Evolutionary conservation across 768 basidiomycete species (phyloP).

Genomic region (Termitomyces sp.): DNA sequence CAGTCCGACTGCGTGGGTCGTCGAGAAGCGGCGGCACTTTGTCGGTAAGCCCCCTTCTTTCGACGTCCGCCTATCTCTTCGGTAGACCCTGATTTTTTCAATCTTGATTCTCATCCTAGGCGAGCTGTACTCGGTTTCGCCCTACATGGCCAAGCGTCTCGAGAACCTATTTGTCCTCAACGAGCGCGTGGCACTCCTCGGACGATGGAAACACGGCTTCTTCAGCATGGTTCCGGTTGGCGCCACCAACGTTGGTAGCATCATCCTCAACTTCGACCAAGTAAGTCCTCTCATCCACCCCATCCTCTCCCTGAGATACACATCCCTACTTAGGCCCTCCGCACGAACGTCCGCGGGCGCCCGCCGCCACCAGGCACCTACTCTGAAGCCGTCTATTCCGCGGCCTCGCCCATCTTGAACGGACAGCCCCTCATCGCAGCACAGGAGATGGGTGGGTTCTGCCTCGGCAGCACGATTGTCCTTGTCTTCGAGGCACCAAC

Average conservation of each 20-base stretch:
- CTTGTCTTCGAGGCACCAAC: constrained; percentile 94
- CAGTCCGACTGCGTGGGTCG: constrained; percentile 94
- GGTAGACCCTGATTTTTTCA: background rate
- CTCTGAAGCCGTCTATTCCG: constrained; percentile 87
- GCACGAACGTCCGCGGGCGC: constrained; percentile 81
- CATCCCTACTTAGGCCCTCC: constrained; percentile 53
- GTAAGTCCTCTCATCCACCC: constrained; percentile 27
- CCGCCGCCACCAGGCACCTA: constrained; percentile 81
- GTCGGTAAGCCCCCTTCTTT: constrained; percentile 50
- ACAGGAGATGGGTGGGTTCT: constrained; percentile 98
- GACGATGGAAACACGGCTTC: constrained; percentile 93
- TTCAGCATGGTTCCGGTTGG: constrained; percentile 98
- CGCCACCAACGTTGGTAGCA: constrained; percentile 96
- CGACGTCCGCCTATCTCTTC: background rate
- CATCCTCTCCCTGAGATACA: background rate
- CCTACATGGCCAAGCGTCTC: constrained; percentile 89
- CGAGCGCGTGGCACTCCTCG: constrained; percentile 93
- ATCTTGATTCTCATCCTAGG: constrained; percentile 35
- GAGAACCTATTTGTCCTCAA: constrained; percentile 97
- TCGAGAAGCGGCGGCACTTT: constrained; percentile 93
- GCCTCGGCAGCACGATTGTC: constrained; percentile 92
- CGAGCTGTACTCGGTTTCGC: constrained; percentile 94
- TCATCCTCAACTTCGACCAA: constrained; percentile 93
- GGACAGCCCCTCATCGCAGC: constrained; percentile 87
- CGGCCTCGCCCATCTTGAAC: constrained; percentile 75